Evolutionary conservation across 495 filamentous ascomycete species (phyloP).

Genomic region (Podospora comata): DNA sequence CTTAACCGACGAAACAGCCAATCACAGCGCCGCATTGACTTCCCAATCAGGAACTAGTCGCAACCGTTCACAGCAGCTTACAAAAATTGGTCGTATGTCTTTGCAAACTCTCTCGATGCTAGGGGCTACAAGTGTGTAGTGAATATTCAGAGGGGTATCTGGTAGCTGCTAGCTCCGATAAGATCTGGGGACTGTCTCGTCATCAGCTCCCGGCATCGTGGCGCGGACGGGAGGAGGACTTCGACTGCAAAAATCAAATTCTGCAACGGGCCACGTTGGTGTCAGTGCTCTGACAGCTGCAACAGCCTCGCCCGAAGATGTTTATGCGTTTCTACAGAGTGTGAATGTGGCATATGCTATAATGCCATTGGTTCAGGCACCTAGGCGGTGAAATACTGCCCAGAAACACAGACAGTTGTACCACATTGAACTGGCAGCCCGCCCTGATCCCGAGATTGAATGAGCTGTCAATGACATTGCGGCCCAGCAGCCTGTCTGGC

Average conservation of each 20-base stretch:
- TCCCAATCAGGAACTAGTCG: constrained; percentile 34
- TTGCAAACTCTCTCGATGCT: not conserved
- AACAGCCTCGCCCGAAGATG: not conserved
- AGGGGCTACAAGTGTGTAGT: not conserved
- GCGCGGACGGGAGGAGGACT: not conserved
- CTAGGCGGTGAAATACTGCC: not conserved
- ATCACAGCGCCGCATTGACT: constrained; percentile 23
- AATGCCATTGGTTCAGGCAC: not conserved
- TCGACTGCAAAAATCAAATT: not conserved
- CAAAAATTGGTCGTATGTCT: constrained; percentile 2
- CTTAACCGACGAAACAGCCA: constrained; percentile 30
- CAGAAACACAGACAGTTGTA: not conserved
- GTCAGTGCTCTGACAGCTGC: not conserved
- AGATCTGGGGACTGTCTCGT: not conserved
- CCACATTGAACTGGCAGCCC: not conserved
- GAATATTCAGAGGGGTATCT: too few relatives aligned
- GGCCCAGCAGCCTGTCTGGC: not conserved
- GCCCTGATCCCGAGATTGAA: not conserved
- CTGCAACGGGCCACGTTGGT: not conserved
- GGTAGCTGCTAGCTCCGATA: too few relatives aligned
- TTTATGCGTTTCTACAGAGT: not conserved
- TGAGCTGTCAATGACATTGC: not conserved
- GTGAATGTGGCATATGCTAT: not conserved
- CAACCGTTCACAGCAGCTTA: constrained; percentile 12
- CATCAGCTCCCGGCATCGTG: not conserved